A percentile compares a stretch with the other conserved stretches of the same genome.
Conservation (phyloP, 306 rosid species). For the Biancaea sappan region DNA sequence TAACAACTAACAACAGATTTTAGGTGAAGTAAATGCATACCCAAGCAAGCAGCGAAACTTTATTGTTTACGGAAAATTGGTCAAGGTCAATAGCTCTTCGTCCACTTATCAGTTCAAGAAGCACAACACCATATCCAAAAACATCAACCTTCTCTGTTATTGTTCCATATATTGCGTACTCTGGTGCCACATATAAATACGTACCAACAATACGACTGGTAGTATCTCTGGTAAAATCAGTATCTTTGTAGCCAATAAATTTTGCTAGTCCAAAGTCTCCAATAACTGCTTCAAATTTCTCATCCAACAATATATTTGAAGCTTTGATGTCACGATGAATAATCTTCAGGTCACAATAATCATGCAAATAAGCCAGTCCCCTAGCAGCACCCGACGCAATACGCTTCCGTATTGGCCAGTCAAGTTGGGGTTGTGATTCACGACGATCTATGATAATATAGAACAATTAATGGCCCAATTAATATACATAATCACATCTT, state of each 20-base stretch:
- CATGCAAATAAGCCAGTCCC: slow-evolving; percentile 92
- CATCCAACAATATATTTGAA: slow-evolving; percentile 84
- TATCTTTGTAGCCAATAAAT: slow-evolving; percentile 83
- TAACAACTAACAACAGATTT: no score
- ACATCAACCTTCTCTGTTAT: slow-evolving; percentile 87
- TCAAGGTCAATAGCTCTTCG: no score
- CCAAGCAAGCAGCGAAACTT: slow-evolving; percentile 92
- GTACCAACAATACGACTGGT: slow-evolving; percentile 91
- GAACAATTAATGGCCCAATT: background rate
- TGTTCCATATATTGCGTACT: slow-evolving; percentile 82
- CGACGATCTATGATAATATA: slow-evolving; percentile 53
- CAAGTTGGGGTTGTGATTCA: slow-evolving; percentile 58
- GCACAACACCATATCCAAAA: slow-evolving; percentile 92
- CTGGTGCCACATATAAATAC: slow-evolving; percentile 87
- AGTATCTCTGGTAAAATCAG: slow-evolving; percentile 82
- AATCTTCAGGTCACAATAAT: slow-evolving; percentile 87
- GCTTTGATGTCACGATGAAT: slow-evolving; percentile 94
- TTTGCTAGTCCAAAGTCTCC: slow-evolving; percentile 90
- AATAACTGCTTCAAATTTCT: slow-evolving; percentile 89
- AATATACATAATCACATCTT: slow-evolving; percentile 30
- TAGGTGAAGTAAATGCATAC: no score
- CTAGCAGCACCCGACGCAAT: slow-evolving; percentile 84
- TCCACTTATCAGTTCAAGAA: slow-evolving; percentile 93
- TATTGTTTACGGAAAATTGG: no score
- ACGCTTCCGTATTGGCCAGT: slow-evolving; percentile 58